phyloP scores from a whole-genome alignment of 352 stramenopile species.

The Globisporangium paroecandrum region DNA sequence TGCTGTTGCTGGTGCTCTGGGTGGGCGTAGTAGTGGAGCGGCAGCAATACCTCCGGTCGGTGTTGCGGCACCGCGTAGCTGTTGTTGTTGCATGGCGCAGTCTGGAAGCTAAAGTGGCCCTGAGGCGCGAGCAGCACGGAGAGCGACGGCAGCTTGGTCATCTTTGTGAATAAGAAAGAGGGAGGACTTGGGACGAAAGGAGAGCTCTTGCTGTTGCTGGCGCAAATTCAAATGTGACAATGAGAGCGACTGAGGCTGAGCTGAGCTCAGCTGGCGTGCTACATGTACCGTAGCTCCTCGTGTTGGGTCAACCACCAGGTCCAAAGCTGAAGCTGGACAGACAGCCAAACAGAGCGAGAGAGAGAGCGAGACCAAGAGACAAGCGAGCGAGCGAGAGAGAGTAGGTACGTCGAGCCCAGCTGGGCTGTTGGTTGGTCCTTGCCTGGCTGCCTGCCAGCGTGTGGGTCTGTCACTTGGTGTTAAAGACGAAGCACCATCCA shows the following conservation, averaged over 20 bases:
- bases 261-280: neutral
- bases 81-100: neutral
- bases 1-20: neutral
- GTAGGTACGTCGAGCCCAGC: neutral
- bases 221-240: slow-evolving; percentile 15
- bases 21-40: slow-evolving; percentile 7
- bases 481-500: neutral
- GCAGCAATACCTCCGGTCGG: neutral
- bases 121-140: slow-evolving; percentile 17
- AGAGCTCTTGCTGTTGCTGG: neutral
- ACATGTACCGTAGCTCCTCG: neutral
- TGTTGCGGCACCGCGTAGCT: neutral
- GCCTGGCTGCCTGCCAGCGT: neutral
- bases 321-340: neutral
- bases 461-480: neutral
- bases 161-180: neutral
- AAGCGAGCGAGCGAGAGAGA: neutral
- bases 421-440: neutral
- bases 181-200: neutral
- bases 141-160: slow-evolving; percentile 17
- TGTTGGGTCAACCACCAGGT: neutral
- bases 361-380: too few species aligned
- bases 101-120: neutral
- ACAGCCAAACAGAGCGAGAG: neutral
- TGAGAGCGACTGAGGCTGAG: neutral